A percentile compares a stretch with the other conserved stretches of the same genome.
Evolutionary conservation across 1,139 yeast species (phyloP).

Genomic region (Yamadazyma atlantica): DNA sequence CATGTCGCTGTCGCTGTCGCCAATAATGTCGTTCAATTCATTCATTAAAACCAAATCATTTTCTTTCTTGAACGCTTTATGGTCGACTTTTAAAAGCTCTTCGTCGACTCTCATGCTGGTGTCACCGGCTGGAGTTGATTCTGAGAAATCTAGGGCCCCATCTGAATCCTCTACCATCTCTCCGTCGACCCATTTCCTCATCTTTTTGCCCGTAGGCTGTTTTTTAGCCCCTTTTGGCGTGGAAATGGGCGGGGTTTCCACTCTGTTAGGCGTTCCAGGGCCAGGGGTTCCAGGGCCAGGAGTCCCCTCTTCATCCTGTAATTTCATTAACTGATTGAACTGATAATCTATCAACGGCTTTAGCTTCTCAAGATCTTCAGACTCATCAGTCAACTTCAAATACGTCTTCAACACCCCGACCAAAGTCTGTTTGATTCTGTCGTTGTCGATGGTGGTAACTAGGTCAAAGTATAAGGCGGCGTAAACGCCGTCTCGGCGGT

Average conservation of each 20-base stretch:
- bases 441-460: constrained; percentile 42
- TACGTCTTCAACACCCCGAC: constrained; percentile 37
- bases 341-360: constrained; percentile 40
- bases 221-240: constrained; percentile 11
- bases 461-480: constrained; percentile 43
- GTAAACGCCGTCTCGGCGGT: constrained; percentile 28
- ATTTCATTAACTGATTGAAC: constrained; percentile 37
- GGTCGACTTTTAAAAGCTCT: constrained; percentile 24
- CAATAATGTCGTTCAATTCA: constrained; percentile 43
- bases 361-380: constrained; percentile 25
- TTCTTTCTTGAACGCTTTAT: constrained; percentile 35
- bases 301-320: constrained; percentile 21
- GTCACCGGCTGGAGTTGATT: constrained; percentile 35
- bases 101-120: constrained; percentile 49
- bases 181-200: constrained; percentile 49
- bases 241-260: not conserved
- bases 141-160: constrained; percentile 38
- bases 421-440: constrained; percentile 35
- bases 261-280: constrained; percentile 15
- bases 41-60: constrained; percentile 44
- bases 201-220: constrained; percentile 26
- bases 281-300: constrained; percentile 18
- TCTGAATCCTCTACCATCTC: constrained; percentile 28
- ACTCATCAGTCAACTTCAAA: constrained; percentile 27
- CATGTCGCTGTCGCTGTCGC: constrained; percentile 30